Evolutionary conservation across 2,329 filamentous ascomycete species (phyloP).

Genomic region (Falciphora oryzae): DNA sequence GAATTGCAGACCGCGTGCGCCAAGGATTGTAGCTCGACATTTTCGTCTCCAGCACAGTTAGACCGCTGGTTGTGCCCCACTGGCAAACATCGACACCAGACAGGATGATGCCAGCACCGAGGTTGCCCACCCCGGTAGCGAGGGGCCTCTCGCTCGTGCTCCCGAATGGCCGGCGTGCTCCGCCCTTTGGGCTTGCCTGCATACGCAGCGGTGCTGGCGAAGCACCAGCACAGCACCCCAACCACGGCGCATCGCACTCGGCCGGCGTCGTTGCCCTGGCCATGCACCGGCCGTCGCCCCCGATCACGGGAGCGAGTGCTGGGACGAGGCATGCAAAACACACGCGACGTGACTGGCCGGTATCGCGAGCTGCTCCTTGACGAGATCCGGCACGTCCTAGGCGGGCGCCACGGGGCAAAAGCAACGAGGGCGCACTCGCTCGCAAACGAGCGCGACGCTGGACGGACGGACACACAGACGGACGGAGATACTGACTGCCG

Average conservation of each 20-base stretch:
- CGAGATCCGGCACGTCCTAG: background rate
- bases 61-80: background rate
- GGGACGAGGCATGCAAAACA: too few relatives aligned
- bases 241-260: background rate
- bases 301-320: background rate
- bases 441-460: background rate
- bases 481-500: background rate
- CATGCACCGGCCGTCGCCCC: background rate
- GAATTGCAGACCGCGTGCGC: background rate
- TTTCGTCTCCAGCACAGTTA: background rate
- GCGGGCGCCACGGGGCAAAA: too few relatives aligned
- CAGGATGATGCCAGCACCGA: constrained; percentile 1
- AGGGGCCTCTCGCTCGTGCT: background rate
- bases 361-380: too few relatives aligned
- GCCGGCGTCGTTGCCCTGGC: background rate
- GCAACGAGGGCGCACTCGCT: too few relatives aligned
- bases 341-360: background rate
- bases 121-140: too few relatives aligned
- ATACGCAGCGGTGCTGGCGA: background rate
- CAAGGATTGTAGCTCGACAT: background rate
- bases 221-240: background rate
- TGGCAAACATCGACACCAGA: background rate
- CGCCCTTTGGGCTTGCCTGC: background rate
- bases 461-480: background rate
- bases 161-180: background rate